phyloP scores from a whole-genome alignment of 2,329 filamentous ascomycete genomes.

The Grosmannia huntii region DNA sequence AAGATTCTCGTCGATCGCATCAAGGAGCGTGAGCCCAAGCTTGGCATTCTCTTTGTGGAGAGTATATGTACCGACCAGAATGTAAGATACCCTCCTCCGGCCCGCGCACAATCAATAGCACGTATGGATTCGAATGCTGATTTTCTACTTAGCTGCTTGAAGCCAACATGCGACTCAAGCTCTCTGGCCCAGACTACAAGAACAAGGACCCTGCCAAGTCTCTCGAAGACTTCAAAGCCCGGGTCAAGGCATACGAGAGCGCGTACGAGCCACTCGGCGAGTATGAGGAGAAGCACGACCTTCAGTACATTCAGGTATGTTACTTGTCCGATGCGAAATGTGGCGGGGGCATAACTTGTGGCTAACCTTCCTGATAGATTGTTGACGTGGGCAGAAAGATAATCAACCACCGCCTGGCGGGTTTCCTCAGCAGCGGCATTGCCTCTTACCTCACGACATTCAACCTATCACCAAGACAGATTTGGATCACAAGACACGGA shows the following conservation, averaged over 20 bases:
- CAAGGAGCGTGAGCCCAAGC: constrained; percentile 66
- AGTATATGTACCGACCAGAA: constrained; percentile 79
- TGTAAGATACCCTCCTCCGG: constrained; percentile 22
- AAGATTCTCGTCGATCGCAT: constrained; percentile 76
- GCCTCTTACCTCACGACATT: constrained; percentile 95
- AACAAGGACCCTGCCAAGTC: constrained; percentile 82
- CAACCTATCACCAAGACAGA: constrained; percentile 87
- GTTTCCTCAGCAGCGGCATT: constrained; percentile 84
- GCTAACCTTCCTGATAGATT: constrained; percentile 43
- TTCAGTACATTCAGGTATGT: constrained; percentile 75
- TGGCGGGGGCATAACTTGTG: neutral
- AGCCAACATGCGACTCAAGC: constrained; percentile 93
- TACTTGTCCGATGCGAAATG: neutral
- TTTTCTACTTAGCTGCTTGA: constrained; percentile 47
- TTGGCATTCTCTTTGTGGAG: constrained; percentile 91
- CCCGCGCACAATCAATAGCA: neutral
- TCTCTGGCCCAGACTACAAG: constrained; percentile 90
- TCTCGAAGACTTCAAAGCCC: constrained; percentile 80
- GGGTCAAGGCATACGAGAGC: constrained; percentile 86
- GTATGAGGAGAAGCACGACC: constrained; percentile 78
- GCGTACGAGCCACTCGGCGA: constrained; percentile 84
- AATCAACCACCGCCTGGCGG: constrained; percentile 77
- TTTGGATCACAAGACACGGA: constrained; percentile 95
- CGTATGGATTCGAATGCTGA: neutral
- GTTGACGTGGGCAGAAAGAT: constrained; percentile 94